phyloP scores from a whole-genome alignment of 179 eudicot genomes.

The Heliamphora pulchella region DNA sequence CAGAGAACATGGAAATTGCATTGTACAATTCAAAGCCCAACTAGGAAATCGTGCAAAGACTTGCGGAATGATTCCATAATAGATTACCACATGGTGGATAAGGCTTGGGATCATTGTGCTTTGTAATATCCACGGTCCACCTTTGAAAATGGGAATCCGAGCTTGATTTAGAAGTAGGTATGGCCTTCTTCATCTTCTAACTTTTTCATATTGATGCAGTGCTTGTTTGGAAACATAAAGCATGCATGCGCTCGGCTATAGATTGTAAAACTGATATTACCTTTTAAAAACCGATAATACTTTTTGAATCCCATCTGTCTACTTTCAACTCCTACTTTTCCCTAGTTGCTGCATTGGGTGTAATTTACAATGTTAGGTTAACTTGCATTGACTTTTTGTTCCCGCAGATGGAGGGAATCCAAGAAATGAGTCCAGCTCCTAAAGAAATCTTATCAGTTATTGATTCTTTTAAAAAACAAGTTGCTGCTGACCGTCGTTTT shows the following conservation, averaged over 20 bases:
- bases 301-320: background rate
- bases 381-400: constrained; percentile 5
- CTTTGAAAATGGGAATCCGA: background rate
- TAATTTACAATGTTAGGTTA: background rate
- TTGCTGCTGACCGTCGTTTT: constrained; percentile 54
- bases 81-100: background rate
- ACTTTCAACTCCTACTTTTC: background rate
- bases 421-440: constrained; percentile 22
- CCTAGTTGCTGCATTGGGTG: background rate
- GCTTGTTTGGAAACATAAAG: background rate
- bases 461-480: constrained; percentile 59
- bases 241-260: no score
- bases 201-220: background rate
- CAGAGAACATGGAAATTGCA: background rate
- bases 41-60: no score
- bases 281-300: no score
- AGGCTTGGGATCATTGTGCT: background rate
- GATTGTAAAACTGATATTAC: no score
- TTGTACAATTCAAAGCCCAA: background rate
- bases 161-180: background rate
- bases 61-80: background rate
- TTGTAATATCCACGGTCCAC: background rate
- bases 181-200: background rate
- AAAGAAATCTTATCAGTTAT: constrained; percentile 49
- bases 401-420: constrained; percentile 24